Evolutionary conservation across 306 rosid genomes (phyloP), one percentile per base, ranked within the genome.

Genomic region (Prunus mira): DNA sequence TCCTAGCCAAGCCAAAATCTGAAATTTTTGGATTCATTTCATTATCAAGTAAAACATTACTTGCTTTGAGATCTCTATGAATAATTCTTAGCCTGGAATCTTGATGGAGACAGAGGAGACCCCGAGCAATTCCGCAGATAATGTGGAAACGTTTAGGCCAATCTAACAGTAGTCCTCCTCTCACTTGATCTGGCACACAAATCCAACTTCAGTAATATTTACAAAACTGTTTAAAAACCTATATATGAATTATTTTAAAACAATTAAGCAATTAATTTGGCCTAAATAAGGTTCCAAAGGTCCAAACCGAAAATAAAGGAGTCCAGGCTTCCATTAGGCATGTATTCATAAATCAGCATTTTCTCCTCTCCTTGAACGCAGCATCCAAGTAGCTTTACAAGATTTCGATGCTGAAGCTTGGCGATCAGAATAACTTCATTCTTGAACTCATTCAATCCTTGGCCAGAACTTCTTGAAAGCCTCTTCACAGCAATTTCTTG

Each of bases 371-470:
- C 67, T 6, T 91, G 79, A 74, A 87, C 69, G 84, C 91, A 88
- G 28, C 85, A 91, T 0, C 93, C 96, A 55, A 88, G 74, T 50
- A 91, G 87, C 51, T 79, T 88, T 24, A 91, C 96, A 4, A 91
- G 89, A 79, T 91, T 88, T 67, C 91, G 79, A 38, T 91, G 96
- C 67, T 89, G 92, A 80, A 91, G 97, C 27, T 91, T 86, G 5
- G 89, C 88, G 9, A 91, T 86, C 60, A 84, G 77, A 54, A 12
- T 51, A 12, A 89, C 88, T 87, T 91, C 93, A 54, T 89, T 89
- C 74, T 78, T 82, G 83, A 89, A 89, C 77, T 89, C 92, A 1
- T 83, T 50, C 0, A 82, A 54, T 30, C 93, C 93, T 84, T 92
- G 97, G 52, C 89, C 87, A 1, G 90, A 86, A 9, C 78, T 47